These are phyloP conservation scores for Tubosaeta sp. DNA, from an alignment of 768 basidiomycete genomes.

Conservation along the genomic window DNA sequence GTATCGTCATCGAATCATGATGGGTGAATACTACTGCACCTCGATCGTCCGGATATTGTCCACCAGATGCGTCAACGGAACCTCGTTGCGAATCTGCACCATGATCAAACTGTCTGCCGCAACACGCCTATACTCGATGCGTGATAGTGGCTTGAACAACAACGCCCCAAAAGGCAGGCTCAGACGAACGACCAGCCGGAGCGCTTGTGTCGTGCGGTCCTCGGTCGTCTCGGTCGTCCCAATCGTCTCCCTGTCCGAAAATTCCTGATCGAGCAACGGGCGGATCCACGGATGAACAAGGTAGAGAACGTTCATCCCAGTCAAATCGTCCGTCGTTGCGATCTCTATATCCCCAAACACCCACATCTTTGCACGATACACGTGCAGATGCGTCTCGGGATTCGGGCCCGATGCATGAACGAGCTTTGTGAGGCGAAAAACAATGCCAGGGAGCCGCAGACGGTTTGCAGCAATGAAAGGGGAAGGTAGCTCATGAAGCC, in stretches of 20 bases:
- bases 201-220: not conserved
- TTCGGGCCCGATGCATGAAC: not conserved
- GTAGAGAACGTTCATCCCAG: not conserved
- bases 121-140: not conserved
- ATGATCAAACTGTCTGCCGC: not conserved
- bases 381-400: too few species aligned
- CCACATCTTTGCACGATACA: slow-evolving; percentile 5
- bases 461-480: not conserved
- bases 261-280: not conserved
- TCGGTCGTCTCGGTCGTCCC: too few species aligned
- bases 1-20: too few species aligned
- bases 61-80: not conserved
- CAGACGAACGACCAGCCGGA: not conserved
- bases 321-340: not conserved
- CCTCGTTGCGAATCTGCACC: not conserved
- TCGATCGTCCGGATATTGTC: not conserved
- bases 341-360: slow-evolving; percentile 7
- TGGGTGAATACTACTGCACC: not conserved
- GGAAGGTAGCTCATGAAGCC: not conserved
- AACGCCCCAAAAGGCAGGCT: not conserved
- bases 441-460: not conserved
- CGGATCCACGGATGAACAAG: not conserved
- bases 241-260: not conserved
- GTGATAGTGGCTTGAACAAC: not conserved
- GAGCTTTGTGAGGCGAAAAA: not conserved